These are phyloP conservation scores for Syncephalastrum racemosum DNA, from an alignment of 371 early-diverging fungal species.

Conservation along the genomic window DNA sequence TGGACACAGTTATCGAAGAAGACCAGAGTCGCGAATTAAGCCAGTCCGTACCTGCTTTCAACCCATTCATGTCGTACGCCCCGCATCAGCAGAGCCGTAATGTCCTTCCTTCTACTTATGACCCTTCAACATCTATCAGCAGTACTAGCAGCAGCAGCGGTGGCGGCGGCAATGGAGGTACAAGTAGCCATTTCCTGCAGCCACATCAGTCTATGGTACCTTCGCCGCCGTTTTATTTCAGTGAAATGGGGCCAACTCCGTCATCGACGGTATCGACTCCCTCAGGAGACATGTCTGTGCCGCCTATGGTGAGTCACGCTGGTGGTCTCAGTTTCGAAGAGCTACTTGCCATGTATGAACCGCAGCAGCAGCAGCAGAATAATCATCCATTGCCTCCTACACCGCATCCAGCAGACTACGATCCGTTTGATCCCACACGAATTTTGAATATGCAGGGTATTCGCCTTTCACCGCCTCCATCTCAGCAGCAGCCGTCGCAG, in stretches of 20 bases:
- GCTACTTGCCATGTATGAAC: constrained; percentile 13
- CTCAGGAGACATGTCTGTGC: constrained; percentile 6
- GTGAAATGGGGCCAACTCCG: constrained; percentile 8
- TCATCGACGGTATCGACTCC: constrained; percentile 13
- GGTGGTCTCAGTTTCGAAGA: constrained; percentile 18
- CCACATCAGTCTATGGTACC: constrained; percentile 7
- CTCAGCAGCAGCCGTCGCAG: not conserved
- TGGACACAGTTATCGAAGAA: constrained; percentile 7
- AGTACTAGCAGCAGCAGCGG: not conserved
- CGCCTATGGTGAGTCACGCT: constrained; percentile 2
- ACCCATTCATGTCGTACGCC: constrained; percentile 7
- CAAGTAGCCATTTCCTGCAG: constrained; percentile 1
- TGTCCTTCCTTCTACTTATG: constrained; percentile 6
- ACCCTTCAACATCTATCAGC: not conserved
- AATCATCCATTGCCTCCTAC: constrained; percentile 8
- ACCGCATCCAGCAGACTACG: constrained; percentile 6
- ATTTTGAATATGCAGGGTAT: constrained; percentile 8
- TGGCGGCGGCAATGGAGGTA: too few species aligned
- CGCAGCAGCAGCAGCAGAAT: not conserved
- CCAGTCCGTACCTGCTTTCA: constrained; percentile 8
- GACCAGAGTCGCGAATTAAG: constrained; percentile 9
- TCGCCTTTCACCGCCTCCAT: not conserved
- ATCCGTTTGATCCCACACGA: constrained; percentile 4
- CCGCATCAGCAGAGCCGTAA: constrained; percentile 5
- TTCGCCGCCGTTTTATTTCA: constrained; percentile 12